Base-by-base conservation (phyloP, 208 protist genomes). In the Trypanosoma brucei region DNA sequence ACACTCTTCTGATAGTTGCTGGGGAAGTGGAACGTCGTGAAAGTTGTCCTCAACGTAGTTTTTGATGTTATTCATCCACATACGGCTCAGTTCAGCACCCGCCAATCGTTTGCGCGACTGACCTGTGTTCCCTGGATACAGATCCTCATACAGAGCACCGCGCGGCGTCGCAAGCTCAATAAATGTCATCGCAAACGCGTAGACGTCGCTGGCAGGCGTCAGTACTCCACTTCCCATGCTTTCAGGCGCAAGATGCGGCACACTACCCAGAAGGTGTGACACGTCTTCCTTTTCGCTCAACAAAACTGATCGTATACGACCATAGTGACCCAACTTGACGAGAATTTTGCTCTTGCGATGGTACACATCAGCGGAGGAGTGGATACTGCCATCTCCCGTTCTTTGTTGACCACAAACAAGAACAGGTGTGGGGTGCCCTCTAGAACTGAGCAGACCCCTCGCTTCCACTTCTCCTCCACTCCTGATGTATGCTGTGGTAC, bases 151-250 rank as follows among this genome's bases (percentile, higher is more conserved):
- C 35, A 92, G 52, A 34, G 13, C 58, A 6, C 72, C 86, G 9
- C 68, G 56, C 1, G 80, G 75, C 11, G 78, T 82, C 36, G 81
- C 70, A 8, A 92, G 75, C 72, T 92, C 83, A 55, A 92, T 70
- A 62, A 92, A 92, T 14, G 81, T 89, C 82, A 92, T 92, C 2
- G 86, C 86, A 69, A 88, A 92, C 33, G 83, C 76, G 62, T 85
- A 92, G 40, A 92, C 79, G 63, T 92, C 86, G 60, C 83, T 89
- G 2, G 74, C 86, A 37, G 70, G 46, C 30, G 72, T 81, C 59
- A 92, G 87, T 13, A 67, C 31, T n/a, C 68, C 42, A 4, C 68
- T 58, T 22, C 76, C 55, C 51, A 86, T 59, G 42, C 74, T 79
- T 68, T 92, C 82, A 0, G 86, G 86, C 0, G 86, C 86, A 22